These are phyloP conservation scores for Ustanciosporium gigantosporum DNA, from an alignment of 1,284 basidiomycete genomes.

Conservation along the genomic window DNA sequence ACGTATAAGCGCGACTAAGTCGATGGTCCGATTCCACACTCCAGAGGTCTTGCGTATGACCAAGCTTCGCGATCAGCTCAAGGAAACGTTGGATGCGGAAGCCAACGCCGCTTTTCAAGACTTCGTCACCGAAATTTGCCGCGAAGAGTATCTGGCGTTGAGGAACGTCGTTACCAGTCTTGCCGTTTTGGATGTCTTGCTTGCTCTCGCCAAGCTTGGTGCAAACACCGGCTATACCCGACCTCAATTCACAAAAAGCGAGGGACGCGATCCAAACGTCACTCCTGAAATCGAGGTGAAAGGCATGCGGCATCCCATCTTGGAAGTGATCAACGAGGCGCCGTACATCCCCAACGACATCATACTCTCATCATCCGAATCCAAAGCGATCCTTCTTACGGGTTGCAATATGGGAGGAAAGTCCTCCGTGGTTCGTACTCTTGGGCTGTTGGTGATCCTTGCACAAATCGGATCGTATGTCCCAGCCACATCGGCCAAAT, in stretches of 20 bases:
- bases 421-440: constrained; percentile 66
- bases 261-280: neutral
- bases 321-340: constrained; percentile 31
- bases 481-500: constrained; percentile 71
- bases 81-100: constrained; percentile 73
- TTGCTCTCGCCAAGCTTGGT: constrained; percentile 39
- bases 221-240: constrained; percentile 32
- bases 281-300: constrained; percentile 16
- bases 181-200: constrained; percentile 46
- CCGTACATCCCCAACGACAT: constrained; percentile 54
- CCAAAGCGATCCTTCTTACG: constrained; percentile 47
- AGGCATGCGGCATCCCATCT: constrained; percentile 52
- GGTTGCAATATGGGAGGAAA: constrained; percentile 67
- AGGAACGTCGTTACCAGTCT: constrained; percentile 40
- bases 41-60: constrained; percentile 72
- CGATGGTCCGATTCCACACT: constrained; percentile 77
- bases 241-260: constrained; percentile 7
- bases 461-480: constrained; percentile 67
- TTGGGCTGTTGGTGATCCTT: constrained; percentile 60
- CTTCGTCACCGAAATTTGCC: constrained; percentile 38
- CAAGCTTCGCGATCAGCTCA: constrained; percentile 75
- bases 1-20: constrained; percentile 76
- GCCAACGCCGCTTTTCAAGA: constrained; percentile 35
- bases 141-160: constrained; percentile 33
- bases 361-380: constrained; percentile 3